Evolutionary conservation across 2,329 filamentous ascomycete genomes (phyloP).

Genomic region (Cladosporium velox): DNA sequence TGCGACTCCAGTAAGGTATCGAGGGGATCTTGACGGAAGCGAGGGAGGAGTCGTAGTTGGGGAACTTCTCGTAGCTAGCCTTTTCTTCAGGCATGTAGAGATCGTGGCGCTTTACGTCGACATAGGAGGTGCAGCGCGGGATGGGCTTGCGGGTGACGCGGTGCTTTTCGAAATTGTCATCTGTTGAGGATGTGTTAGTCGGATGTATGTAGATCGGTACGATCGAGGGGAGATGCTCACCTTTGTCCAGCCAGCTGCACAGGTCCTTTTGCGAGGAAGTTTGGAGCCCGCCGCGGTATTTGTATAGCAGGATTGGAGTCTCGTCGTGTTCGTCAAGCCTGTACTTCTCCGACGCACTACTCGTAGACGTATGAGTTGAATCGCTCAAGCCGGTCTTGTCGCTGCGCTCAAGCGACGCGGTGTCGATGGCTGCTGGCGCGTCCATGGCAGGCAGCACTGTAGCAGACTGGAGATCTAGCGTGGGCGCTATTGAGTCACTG

Average conservation of each 20-base stretch:
- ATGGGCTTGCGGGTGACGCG: slow-evolving; percentile 51
- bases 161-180: slow-evolving; percentile 40
- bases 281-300: slow-evolving; percentile 47
- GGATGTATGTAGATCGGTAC: slow-evolving; percentile 14
- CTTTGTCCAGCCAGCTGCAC: slow-evolving; percentile 41
- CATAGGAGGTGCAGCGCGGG: slow-evolving; percentile 47
- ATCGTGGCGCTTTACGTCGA: slow-evolving; percentile 51
- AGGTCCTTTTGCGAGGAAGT: slow-evolving; percentile 49
- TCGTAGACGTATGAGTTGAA: slow-evolving; percentile 45
- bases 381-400: slow-evolving; percentile 45
- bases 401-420: slow-evolving; percentile 22
- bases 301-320: slow-evolving; percentile 49
- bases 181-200: slow-evolving; percentile 29
- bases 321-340: slow-evolving; percentile 47
- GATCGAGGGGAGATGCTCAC: slow-evolving; percentile 27
- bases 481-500: slow-evolving; percentile 20
- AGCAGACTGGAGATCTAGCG: slow-evolving; percentile 8
- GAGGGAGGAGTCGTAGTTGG: slow-evolving; percentile 49
- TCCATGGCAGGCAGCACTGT: slow-evolving; percentile 26
- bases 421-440: slow-evolving; percentile 21
- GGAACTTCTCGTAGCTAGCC: slow-evolving; percentile 35
- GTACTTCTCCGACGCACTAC: slow-evolving; percentile 43
- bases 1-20: slow-evolving; percentile 48
- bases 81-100: slow-evolving; percentile 46
- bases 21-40: slow-evolving; percentile 51